phyloP scores from a whole-genome alignment of 2,329 filamentous ascomycete genomes.

The Diaporthe australafricana region DNA sequence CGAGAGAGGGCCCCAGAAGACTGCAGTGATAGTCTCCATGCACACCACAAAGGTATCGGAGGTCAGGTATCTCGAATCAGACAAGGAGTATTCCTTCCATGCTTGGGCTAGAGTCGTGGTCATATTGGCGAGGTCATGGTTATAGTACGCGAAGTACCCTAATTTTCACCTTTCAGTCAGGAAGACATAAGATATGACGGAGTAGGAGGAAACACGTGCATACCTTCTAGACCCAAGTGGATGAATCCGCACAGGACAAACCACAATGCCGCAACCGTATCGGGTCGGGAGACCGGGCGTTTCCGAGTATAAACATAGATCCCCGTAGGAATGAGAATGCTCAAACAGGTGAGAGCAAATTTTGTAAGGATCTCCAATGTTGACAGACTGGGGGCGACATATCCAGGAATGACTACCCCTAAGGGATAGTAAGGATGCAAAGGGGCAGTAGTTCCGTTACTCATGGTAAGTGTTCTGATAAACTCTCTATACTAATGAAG shows the following conservation, averaged over 20 bases:
- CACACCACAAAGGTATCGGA: constrained; percentile 65
- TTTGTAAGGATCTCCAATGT: constrained; percentile 68
- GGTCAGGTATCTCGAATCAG: constrained; percentile 67
- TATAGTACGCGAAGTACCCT: constrained; percentile 63
- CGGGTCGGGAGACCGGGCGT: constrained; percentile 62
- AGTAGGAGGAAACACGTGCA: background rate
- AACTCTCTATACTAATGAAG: background rate
- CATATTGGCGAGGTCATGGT: constrained; percentile 52
- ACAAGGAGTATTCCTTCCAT: constrained; percentile 70
- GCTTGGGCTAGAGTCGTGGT: constrained; percentile 62
- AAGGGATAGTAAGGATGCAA: constrained; percentile 79
- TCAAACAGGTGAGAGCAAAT: constrained; percentile 68
- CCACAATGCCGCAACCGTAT: constrained; percentile 76
- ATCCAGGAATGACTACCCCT: constrained; percentile 70
- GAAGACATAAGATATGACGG: background rate
- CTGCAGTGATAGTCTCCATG: constrained; percentile 66
- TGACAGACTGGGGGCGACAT: constrained; percentile 73
- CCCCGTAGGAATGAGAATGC: constrained; percentile 58
- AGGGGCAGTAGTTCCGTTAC: background rate
- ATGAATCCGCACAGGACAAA: constrained; percentile 76
- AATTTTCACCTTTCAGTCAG: constrained; percentile 35
- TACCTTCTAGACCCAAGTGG: constrained; percentile 57
- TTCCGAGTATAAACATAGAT: background rate
- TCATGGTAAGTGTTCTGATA: background rate
- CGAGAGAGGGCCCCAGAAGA: constrained; percentile 65